A percentile compares a stretch with the other conserved stretches of the same genome.
Evolutionary conservation across 768 basidiomycete genomes (phyloP).

Genomic region (Leccinum rimulosum): DNA sequence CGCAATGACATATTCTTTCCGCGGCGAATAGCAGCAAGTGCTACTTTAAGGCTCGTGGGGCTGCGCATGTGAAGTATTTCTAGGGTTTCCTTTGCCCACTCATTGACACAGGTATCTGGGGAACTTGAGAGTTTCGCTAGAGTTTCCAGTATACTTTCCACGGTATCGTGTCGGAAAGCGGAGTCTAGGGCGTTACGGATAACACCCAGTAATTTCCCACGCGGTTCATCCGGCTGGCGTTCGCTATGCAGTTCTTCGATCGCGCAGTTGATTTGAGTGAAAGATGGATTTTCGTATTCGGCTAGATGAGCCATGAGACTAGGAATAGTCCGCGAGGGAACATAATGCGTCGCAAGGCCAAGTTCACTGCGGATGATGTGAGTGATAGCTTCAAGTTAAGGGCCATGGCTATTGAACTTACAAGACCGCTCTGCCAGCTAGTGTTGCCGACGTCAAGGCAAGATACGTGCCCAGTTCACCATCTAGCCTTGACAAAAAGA

Average conservation of each 20-base stretch:
- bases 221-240: slow-evolving; percentile 53
- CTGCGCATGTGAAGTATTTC: slow-evolving; percentile 64
- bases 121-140: slow-evolving; percentile 43
- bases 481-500: slow-evolving; percentile 86
- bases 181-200: slow-evolving; percentile 76
- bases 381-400: slow-evolving; percentile 7
- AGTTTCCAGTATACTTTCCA: slow-evolving; percentile 65
- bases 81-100: slow-evolving; percentile 77
- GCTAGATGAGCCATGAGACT: slow-evolving; percentile 68
- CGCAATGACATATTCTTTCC: slow-evolving; percentile 64
- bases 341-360: slow-evolving; percentile 92
- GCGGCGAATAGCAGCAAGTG: slow-evolving; percentile 73
- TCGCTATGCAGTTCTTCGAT: slow-evolving; percentile 65
- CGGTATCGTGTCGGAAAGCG: slow-evolving; percentile 68
- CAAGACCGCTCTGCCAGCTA: slow-evolving; percentile 85
- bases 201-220: slow-evolving; percentile 53
- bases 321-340: slow-evolving; percentile 74
- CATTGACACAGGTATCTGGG: slow-evolving; percentile 45
- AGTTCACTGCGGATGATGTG: slow-evolving; percentile 57
- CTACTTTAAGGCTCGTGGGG: slow-evolving; percentile 90
- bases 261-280: slow-evolving; percentile 60
- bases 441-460: slow-evolving; percentile 70
- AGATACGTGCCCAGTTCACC: slow-evolving; percentile 95
- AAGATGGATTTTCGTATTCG: slow-evolving; percentile 33
- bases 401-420: slow-evolving; percentile 40